These are phyloP conservation scores for Moesziomyces aphidis DNA, from an alignment of 1,284 basidiomycete species.

Conservation along the genomic window DNA sequence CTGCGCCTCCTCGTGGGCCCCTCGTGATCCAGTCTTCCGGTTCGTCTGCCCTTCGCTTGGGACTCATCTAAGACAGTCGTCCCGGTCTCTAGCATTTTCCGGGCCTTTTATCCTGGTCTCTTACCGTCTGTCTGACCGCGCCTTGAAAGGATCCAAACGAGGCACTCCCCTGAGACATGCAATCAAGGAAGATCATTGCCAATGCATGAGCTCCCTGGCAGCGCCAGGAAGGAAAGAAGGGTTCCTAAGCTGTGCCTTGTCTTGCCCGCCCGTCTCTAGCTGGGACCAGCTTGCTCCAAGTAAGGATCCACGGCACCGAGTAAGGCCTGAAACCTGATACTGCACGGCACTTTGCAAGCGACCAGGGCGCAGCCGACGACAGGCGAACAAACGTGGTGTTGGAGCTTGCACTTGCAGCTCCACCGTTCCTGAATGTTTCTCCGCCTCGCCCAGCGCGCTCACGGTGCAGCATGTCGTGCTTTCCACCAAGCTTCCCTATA, in stretches of 20 bases:
- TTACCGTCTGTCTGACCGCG: no score
- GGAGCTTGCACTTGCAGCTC: not conserved
- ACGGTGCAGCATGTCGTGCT: not conserved
- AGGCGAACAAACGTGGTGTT: not conserved
- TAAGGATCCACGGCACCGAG: not conserved
- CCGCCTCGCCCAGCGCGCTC: not conserved
- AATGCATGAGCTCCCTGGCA: not conserved
- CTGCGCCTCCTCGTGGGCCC: not conserved
- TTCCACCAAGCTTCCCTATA: not conserved
- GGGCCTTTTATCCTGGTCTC: not conserved
- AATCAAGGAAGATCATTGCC: not conserved
- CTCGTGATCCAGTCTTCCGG: not conserved
- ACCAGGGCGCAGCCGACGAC: not conserved
- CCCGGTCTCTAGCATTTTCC: not conserved
- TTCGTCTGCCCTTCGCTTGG: not conserved
- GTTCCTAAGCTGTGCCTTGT: not conserved
- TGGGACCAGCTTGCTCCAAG: not conserved
- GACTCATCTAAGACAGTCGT: not conserved
- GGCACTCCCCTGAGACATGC: not conserved
- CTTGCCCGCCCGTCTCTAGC: not conserved
- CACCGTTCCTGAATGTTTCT: not conserved
- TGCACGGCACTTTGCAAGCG: not conserved
- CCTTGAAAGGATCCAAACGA: no score
- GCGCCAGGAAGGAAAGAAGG: not conserved
- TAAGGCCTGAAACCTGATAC: not conserved